Percentiles rank a stretch among this genome's conserved stretches.
Evolutionary conservation across 257 asterid genomes (phyloP).

Genomic region (Lithospermum erythrorhizon): DNA sequence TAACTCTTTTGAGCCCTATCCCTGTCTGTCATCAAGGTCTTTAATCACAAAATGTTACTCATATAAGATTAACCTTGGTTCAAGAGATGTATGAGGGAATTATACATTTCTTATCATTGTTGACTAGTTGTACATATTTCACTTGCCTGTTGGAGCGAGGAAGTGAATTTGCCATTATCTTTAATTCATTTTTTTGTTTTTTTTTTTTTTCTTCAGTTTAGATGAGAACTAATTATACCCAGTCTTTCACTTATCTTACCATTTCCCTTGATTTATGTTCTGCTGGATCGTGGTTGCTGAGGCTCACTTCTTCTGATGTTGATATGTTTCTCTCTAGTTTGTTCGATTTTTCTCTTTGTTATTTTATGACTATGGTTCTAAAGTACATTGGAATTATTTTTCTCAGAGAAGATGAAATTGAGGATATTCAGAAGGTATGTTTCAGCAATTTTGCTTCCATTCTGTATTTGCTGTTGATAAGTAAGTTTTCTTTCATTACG

Average conservation of each 20-base stretch:
- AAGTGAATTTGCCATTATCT: background rate
- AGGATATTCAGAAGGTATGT: slow-evolving; percentile 92
- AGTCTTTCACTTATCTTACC: no score
- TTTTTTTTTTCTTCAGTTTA: no score
- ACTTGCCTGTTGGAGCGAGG: background rate
- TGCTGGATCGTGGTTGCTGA: background rate
- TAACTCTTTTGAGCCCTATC: no score
- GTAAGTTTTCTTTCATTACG: slow-evolving; percentile 13
- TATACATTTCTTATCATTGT: no score
- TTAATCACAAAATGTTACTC: no score
- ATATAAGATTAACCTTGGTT: no score
- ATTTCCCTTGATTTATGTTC: background rate
- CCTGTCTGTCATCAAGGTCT: no score
- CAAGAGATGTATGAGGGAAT: no score
- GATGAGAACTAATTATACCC: background rate
- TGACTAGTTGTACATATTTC: no score
- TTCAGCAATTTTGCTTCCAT: slow-evolving; percentile 10
- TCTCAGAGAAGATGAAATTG: slow-evolving; percentile 95
- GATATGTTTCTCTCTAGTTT: background rate
- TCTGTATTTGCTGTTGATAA: slow-evolving; percentile 1
- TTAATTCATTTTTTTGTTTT: background rate
- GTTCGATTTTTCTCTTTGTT: background rate
- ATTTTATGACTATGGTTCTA: slow-evolving; percentile 13
- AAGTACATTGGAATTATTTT: slow-evolving; percentile 16
- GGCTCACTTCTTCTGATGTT: background rate